These are phyloP conservation scores for Trypanosoma vivax DNA, from an alignment of 208 protist species.

Conservation along the genomic window DNA sequence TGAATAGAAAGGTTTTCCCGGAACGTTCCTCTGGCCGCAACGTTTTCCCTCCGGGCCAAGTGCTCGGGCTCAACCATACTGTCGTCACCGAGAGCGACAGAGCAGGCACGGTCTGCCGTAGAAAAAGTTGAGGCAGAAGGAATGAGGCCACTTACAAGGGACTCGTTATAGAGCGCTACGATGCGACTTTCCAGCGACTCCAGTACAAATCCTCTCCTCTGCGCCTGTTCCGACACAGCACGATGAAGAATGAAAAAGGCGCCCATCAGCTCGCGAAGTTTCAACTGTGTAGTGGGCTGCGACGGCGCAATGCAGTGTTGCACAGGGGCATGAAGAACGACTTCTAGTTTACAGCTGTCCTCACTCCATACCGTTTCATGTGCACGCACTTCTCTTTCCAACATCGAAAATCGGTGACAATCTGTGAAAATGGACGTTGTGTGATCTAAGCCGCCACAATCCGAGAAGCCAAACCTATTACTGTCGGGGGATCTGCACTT, in stretches of 20 bases:
- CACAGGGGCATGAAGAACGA: neutral
- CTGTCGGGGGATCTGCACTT: no score
- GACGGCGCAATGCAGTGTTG: neutral
- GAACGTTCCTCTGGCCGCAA: no score
- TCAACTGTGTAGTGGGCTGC: neutral
- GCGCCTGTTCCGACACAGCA: constrained; percentile 13
- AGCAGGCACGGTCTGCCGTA: neutral
- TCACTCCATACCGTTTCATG: neutral
- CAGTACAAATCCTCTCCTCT: constrained; percentile 9
- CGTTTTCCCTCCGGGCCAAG: no score
- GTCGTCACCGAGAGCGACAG: neutral
- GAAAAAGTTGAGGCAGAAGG: neutral
- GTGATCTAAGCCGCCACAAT: no score
- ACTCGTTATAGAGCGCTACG: constrained; percentile 12
- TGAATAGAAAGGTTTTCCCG: no score
- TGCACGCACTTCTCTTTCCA: neutral
- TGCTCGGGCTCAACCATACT: no score
- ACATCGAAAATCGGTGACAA: neutral
- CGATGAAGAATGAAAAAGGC: constrained; percentile 15
- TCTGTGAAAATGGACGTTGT: neutral
- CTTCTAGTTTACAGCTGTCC: neutral
- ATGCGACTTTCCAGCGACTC: constrained; percentile 13
- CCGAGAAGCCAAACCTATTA: no score
- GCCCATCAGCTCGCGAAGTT: neutral
- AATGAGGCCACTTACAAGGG: constrained; percentile 10